A percentile compares a stretch with the other conserved stretches of the same genome.
These are phyloP conservation scores for Aureoboletus auriporus DNA, from an alignment of 768 basidiomycete species.

Conservation along the genomic window DNA sequence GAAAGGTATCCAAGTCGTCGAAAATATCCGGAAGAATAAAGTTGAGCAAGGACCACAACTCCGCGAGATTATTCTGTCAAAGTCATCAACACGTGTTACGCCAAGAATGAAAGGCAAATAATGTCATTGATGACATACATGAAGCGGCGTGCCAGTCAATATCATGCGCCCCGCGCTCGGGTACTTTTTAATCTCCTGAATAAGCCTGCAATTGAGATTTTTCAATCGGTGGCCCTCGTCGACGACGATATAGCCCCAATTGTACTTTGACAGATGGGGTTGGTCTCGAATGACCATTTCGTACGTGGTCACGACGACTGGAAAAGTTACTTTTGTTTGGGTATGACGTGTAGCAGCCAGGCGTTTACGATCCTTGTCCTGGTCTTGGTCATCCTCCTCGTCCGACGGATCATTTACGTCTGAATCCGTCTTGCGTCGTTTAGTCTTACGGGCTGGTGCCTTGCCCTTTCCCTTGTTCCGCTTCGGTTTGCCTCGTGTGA, in stretches of 20 bases:
- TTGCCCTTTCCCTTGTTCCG: slow-evolving; percentile 5
- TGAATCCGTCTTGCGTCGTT: slow-evolving; percentile 19
- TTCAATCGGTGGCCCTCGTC: slow-evolving; percentile 95
- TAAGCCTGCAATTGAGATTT: slow-evolving; percentile 88
- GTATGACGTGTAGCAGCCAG: slow-evolving; percentile 21
- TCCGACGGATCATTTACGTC: slow-evolving; percentile 7
- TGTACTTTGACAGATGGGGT: slow-evolving; percentile 56
- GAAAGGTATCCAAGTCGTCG: slow-evolving; percentile 83
- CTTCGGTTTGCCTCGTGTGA: slow-evolving; percentile 19
- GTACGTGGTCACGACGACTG: slow-evolving; percentile 87
- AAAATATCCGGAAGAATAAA: slow-evolving; percentile 96
- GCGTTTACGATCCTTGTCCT: slow-evolving; percentile 9
- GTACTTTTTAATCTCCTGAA: slow-evolving; percentile 87
- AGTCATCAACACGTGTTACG: neutral
- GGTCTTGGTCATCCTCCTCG: slow-evolving; percentile 14
- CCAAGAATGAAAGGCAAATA: neutral
- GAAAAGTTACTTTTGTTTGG: slow-evolving; percentile 47
- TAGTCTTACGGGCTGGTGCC: slow-evolving; percentile 13
- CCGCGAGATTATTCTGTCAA: slow-evolving; percentile 90
- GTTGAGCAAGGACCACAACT: slow-evolving; percentile 93
- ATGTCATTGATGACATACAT: slow-evolving; percentile 46
- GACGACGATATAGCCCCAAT: slow-evolving; percentile 92
- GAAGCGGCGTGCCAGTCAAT: slow-evolving; percentile 92
- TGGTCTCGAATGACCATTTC: slow-evolving; percentile 90
- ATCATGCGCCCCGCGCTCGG: slow-evolving; percentile 84